These are phyloP conservation scores for Volvox africanus DNA, from an alignment of 139 green algal genomes.

Conservation along the genomic window DNA sequence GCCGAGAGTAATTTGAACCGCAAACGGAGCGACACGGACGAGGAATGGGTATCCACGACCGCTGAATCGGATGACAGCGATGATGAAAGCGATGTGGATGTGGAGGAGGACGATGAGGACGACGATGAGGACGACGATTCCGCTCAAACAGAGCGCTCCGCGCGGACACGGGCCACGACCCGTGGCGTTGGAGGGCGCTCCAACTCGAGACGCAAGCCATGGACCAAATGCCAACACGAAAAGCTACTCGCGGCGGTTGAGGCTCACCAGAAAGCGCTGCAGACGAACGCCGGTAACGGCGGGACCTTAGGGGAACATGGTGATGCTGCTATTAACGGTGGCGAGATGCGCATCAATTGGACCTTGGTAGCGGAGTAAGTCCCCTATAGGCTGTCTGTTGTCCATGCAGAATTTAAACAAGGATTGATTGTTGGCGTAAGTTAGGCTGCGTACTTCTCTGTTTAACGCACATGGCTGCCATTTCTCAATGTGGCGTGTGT, in stretches of 20 bases:
- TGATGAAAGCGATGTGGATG: not conserved
- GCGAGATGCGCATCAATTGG: constrained; percentile 18
- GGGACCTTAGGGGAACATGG: not conserved
- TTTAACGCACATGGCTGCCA: not conserved
- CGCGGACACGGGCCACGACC: not conserved
- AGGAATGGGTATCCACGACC: not conserved
- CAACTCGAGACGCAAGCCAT: not conserved
- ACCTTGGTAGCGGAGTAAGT: constrained; percentile 15
- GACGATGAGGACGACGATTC: not conserved
- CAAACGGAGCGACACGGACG: not conserved
- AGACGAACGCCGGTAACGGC: not conserved
- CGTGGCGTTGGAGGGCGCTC: not conserved
- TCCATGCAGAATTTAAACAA: not conserved
- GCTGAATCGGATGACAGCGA: not conserved
- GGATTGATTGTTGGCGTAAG: not conserved
- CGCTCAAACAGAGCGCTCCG: not conserved
- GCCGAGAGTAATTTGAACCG: not conserved
- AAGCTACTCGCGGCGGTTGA: not conserved
- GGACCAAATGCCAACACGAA: constrained; percentile 14
- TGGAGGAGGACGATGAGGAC: not conserved
- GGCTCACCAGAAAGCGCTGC: not conserved
- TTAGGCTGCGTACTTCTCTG: not conserved
- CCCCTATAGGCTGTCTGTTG: too few relatives aligned
- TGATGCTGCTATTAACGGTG: not conserved
- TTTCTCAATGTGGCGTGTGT: not conserved